A percentile compares a stretch with the other conserved stretches of the same genome.
Evolutionary conservation across 495 filamentous ascomycete species (phyloP).

Genomic region (Neurospora tetrasperma): DNA sequence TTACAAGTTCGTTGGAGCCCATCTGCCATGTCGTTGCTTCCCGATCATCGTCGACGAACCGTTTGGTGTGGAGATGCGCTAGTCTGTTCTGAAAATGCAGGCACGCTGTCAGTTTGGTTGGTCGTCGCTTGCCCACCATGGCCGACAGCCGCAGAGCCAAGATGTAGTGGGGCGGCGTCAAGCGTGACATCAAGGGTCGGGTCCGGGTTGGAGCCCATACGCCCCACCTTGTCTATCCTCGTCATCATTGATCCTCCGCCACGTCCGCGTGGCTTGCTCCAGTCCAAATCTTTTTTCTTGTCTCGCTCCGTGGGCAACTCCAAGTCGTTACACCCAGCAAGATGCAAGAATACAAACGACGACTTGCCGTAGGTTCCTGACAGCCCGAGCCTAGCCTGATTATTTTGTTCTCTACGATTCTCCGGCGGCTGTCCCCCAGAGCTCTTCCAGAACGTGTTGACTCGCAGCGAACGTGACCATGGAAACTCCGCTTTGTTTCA

Average conservation of each 20-base stretch:
- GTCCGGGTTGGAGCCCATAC: not conserved
- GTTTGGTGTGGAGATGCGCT: not conserved
- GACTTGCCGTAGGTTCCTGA: not conserved
- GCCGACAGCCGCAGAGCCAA: not conserved
- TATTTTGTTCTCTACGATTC: not conserved
- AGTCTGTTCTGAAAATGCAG: not conserved
- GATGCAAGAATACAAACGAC: not conserved
- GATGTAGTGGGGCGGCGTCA: not conserved
- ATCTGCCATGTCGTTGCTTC: not conserved
- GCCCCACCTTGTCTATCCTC: not conserved
- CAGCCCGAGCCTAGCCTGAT: not conserved
- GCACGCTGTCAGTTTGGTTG: not conserved
- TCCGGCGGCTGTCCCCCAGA: not conserved
- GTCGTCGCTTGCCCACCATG: not conserved
- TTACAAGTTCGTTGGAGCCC: not conserved
- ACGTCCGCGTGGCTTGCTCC: not conserved
- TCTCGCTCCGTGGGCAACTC: not conserved
- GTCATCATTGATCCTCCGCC: not conserved
- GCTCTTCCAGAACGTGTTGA: not conserved
- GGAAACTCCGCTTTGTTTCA: not conserved
- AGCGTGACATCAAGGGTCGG: not conserved
- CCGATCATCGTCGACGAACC: not conserved
- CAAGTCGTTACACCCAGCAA: not conserved
- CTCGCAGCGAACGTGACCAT: not conserved
- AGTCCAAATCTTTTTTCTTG: not conserved